These are phyloP conservation scores for Penicillium brasilianum DNA, from an alignment of 2,329 filamentous ascomycete species.

Conservation along the genomic window DNA sequence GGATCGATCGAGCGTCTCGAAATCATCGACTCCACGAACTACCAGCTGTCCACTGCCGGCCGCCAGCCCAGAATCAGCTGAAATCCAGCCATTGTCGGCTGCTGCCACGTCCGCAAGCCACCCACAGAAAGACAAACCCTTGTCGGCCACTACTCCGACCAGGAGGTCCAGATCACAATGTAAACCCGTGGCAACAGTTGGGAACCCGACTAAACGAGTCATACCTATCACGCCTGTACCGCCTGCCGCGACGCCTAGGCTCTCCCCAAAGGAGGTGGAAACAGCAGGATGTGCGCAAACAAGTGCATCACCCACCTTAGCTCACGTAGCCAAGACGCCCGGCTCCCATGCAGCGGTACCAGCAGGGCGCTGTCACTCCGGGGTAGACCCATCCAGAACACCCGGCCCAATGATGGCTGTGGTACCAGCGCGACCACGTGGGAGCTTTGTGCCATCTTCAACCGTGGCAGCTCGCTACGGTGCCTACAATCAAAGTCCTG, in stretches of 20 bases:
- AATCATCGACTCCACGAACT: not conserved
- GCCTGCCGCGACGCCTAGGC: not conserved
- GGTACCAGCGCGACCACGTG: not conserved
- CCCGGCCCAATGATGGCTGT: not conserved
- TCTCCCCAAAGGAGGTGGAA: not conserved
- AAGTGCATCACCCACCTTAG: not conserved
- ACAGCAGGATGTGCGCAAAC: not conserved
- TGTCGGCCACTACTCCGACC: not conserved
- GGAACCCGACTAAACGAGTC: not conserved
- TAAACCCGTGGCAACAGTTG: not conserved
- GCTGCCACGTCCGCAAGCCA: not conserved
- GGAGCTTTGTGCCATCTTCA: not conserved
- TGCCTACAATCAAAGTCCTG: not conserved
- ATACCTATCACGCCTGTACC: not conserved
- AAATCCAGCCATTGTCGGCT: conserved; percentile 1
- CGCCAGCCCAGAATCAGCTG: not conserved
- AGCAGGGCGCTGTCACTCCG: not conserved
- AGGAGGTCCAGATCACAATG: not conserved
- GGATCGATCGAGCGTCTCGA: not conserved
- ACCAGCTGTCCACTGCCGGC: not conserved
- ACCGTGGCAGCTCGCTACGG: not conserved
- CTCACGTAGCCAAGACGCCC: not conserved
- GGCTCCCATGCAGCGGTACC: not conserved
- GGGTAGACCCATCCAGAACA: conserved; percentile 4
- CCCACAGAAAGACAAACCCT: not conserved